phyloP scores from a whole-genome alignment of 164 flowering plant species.

The Sextonia rubra region DNA sequence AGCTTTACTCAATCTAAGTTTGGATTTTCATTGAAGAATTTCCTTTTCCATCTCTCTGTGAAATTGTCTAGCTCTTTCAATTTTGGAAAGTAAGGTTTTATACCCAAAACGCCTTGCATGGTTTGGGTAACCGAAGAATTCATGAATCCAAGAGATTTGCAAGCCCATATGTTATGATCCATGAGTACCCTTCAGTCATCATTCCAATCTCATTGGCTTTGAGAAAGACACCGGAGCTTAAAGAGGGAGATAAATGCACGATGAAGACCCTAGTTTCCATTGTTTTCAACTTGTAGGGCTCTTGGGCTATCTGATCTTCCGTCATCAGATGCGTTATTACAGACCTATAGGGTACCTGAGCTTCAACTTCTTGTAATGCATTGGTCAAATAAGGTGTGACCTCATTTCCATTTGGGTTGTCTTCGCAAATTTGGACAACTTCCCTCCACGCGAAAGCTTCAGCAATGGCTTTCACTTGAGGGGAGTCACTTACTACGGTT shows the following conservation, averaged over 20 bases:
- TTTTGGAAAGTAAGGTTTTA: constrained; percentile 12
- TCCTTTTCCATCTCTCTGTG: constrained; percentile 12
- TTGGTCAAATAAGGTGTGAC: constrained; percentile 16
- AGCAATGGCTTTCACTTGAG: constrained; percentile 24
- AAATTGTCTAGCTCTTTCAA: constrained; percentile 14
- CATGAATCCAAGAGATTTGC: constrained; percentile 8
- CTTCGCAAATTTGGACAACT: constrained; percentile 20
- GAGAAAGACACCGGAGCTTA: constrained; percentile 10
- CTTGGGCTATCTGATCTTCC: constrained; percentile 8
- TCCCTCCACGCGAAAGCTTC: constrained; percentile 15
- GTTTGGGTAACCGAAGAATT: constrained; percentile 12
- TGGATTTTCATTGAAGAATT: constrained; percentile 5
- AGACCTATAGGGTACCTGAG: background rate
- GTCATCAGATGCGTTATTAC: constrained; percentile 10
- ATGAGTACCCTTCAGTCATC: constrained; percentile 23
- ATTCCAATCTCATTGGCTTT: constrained; percentile 16
- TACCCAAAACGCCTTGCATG: constrained; percentile 31
- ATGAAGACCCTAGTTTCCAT: constrained; percentile 25
- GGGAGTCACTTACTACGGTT: constrained; percentile 10
- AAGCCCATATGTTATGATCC: constrained; percentile 23
- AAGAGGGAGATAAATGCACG: constrained; percentile 20
- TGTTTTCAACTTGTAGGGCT: constrained; percentile 13
- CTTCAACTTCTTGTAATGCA: constrained; percentile 15
- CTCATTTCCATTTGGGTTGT: constrained; percentile 15
- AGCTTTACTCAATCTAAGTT: background rate